Evolutionary conservation across 805 yeast genomes (phyloP).

Genomic region (Cyberlindnera galapagoensis): DNA sequence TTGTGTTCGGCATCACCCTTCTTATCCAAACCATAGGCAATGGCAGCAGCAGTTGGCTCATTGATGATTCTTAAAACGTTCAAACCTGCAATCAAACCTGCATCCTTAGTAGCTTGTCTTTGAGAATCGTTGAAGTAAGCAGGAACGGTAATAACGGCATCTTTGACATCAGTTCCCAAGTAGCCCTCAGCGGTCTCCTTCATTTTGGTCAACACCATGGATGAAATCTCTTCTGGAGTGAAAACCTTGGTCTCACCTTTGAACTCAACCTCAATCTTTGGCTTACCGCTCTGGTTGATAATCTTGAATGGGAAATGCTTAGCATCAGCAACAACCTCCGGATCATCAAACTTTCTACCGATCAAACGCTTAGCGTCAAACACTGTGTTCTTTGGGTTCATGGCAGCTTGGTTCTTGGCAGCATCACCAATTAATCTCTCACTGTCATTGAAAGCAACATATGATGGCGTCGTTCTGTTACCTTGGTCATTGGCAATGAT

Average conservation of each 20-base stretch:
- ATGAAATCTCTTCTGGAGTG: conserved; percentile 92
- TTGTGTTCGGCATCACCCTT: conserved; percentile 70
- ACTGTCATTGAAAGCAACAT: conserved; percentile 91
- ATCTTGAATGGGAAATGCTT: conserved; percentile 89
- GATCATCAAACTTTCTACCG: conserved; percentile 75
- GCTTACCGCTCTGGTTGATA: conserved; percentile 75
- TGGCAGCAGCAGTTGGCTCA: conserved; percentile 98
- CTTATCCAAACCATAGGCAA: conserved; percentile 88
- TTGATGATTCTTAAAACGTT: conserved; percentile 91
- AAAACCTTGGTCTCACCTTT: conserved; percentile 82
- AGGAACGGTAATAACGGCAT: conserved; percentile 94
- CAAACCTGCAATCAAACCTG: conserved; percentile 93
- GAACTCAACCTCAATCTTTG: conserved; percentile 79
- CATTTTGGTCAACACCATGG: conserved; percentile 91
- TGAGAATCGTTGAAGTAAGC: conserved; percentile 97
- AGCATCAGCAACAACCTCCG: conserved; percentile 70
- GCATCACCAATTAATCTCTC: conserved; percentile 97
- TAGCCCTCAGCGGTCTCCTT: conserved; percentile 86
- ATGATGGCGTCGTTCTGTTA: conserved; percentile 96
- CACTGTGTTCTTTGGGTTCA: conserved; percentile 90
- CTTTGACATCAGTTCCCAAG: conserved; percentile 74
- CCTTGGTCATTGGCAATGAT: conserved; percentile 97
- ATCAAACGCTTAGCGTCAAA: conserved; percentile 95
- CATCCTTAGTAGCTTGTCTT: conserved; percentile 97
- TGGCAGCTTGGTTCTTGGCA: conserved; percentile 97